A percentile compares a stretch with the other conserved stretches of the same genome.
Conservation (phyloP, 2,329 filamentous ascomycete genomes). For the Nothopassalora personata region DNA sequence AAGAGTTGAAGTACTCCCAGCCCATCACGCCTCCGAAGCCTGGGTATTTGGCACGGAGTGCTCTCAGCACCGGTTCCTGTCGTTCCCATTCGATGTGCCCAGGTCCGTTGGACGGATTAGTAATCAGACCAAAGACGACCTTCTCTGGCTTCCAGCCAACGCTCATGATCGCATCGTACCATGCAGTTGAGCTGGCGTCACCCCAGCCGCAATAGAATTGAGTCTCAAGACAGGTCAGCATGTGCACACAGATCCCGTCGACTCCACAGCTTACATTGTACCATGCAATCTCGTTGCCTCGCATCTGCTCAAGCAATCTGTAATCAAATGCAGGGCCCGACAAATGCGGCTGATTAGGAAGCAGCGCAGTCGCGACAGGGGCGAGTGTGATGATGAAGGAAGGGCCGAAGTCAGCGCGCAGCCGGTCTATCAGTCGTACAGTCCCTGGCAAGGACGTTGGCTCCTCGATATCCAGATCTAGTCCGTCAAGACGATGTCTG, state of each 20-base stretch:
- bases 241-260: not conserved
- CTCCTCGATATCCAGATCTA: constrained; percentile 80
- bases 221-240: constrained; percentile 32
- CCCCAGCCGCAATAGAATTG: constrained; percentile 95
- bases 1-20: constrained; percentile 90
- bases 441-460: constrained; percentile 61
- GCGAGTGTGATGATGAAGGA: constrained; percentile 74
- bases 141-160: constrained; percentile 67
- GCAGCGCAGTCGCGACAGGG: constrained; percentile 70
- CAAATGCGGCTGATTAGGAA: constrained; percentile 55
- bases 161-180: constrained; percentile 51
- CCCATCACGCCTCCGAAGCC: constrained; percentile 84
- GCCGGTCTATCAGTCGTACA: constrained; percentile 45
- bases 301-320: constrained; percentile 62
- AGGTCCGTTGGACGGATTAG: constrained; percentile 62
- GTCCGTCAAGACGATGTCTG: constrained; percentile 57
- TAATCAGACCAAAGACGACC: constrained; percentile 76
- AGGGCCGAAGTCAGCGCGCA: constrained; percentile 59
- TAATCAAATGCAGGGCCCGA: constrained; percentile 71
- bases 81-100: constrained; percentile 55
- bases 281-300: constrained; percentile 65
- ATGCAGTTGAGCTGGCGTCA: constrained; percentile 49
- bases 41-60: constrained; percentile 56
- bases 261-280: constrained; percentile 55
- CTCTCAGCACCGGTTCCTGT: constrained; percentile 53